These are phyloP conservation scores for Phaeolepiota aurea DNA, from an alignment of 768 basidiomycete species.

Conservation along the genomic window DNA sequence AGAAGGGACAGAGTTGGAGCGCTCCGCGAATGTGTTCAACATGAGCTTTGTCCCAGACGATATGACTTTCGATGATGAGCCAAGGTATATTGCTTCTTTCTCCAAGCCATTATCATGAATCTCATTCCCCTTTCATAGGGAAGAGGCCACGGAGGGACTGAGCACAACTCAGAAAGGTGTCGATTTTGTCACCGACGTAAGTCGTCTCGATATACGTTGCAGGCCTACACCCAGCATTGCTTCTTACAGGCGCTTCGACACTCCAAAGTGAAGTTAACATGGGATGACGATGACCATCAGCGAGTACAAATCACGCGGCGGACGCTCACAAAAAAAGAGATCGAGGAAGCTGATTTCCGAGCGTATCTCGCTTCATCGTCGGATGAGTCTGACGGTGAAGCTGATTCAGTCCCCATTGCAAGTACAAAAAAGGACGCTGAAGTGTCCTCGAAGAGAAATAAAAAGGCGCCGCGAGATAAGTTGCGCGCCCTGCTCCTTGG, in stretches of 20 bases:
- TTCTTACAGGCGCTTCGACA: conserved; percentile 78
- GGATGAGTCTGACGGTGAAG: conserved; percentile 52
- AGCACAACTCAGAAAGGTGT: conserved; percentile 58
- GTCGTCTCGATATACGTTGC: conserved; percentile 15
- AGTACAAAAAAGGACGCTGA: conserved; percentile 13
- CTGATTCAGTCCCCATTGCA: conserved; percentile 15
- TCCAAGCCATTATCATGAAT: neutral
- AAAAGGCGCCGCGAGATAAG: conserved; percentile 48
- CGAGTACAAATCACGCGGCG: conserved; percentile 76
- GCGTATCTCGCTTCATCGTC: conserved; percentile 69
- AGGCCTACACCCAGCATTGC: neutral
- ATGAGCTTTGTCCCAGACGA: conserved; percentile 88
- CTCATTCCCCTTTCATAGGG: conserved; percentile 35
- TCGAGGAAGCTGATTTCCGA: conserved; percentile 87
- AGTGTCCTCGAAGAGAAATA: conserved; percentile 24
- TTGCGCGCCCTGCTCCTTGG: conserved; percentile 72
- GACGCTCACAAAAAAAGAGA: conserved; percentile 69
- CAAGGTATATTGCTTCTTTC: conserved; percentile 36
- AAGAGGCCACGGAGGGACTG: conserved; percentile 70
- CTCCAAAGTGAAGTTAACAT: conserved; percentile 95
- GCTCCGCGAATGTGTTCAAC: conserved; percentile 94
- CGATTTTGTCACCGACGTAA: conserved; percentile 89
- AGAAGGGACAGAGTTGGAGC: conserved; percentile 92
- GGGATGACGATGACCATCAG: conserved; percentile 96
- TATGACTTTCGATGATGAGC: conserved; percentile 78